A percentile compares a stretch with the other conserved stretches of the same genome.
phyloP scores from a whole-genome alignment of 2,329 filamentous ascomycete genomes.

The Sclerotinia borealis region DNA sequence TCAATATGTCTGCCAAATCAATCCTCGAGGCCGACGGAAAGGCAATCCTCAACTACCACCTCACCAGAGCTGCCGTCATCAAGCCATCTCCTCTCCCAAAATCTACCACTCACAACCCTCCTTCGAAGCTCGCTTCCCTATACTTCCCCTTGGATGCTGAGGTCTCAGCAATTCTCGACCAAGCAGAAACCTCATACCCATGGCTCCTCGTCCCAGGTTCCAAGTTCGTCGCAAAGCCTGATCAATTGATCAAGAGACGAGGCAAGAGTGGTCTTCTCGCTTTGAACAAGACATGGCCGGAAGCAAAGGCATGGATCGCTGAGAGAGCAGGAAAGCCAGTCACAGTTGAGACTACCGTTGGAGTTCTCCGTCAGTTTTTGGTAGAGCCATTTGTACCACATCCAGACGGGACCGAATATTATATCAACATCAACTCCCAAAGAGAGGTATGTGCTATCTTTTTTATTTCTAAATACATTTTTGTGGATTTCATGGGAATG shows the following conservation, averaged over 20 bases:
- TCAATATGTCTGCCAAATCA: constrained; percentile 86
- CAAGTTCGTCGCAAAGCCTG: constrained; percentile 98
- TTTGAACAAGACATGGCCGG: constrained; percentile 94
- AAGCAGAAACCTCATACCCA: constrained; percentile 93
- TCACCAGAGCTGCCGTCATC: constrained; percentile 94
- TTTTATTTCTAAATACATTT: background rate
- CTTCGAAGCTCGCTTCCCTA: constrained; percentile 83
- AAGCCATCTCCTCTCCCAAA: constrained; percentile 91
- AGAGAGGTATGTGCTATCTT: constrained; percentile 77
- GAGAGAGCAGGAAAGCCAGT: constrained; percentile 86
- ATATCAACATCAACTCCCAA: constrained; percentile 99
- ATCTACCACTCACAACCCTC: constrained; percentile 82
- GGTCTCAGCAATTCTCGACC: constrained; percentile 79
- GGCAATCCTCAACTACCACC: constrained; percentile 99
- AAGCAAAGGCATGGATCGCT: constrained; percentile 90
- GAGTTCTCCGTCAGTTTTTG: constrained; percentile 88
- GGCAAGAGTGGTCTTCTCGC: constrained; percentile 96
- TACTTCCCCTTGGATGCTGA: constrained; percentile 87
- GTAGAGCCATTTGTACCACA: constrained; percentile 98
- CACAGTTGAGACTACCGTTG: constrained; percentile 86
- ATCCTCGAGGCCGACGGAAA: constrained; percentile 99
- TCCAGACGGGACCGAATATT: constrained; percentile 93
- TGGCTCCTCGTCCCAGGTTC: constrained; percentile 79
- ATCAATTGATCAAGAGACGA: constrained; percentile 99
- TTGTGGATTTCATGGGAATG: background rate